Conservation (phyloP, 2,329 filamentous ascomycete species). For the Zasmidium angulare region DNA sequence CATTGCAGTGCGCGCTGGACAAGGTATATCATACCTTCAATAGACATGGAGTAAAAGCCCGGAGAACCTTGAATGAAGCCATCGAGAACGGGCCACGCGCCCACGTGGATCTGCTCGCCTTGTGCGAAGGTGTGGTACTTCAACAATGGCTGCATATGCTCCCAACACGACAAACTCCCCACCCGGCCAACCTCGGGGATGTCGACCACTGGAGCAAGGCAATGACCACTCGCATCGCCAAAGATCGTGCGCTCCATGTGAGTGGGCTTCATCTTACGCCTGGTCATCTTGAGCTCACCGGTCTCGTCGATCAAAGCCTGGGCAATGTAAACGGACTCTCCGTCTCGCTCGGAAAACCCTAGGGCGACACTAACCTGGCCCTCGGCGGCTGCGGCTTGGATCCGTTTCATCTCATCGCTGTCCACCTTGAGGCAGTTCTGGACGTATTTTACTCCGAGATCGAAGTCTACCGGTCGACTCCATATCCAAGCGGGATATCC, state of each 20-base stretch:
- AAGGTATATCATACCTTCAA: slow-evolving; percentile 29
- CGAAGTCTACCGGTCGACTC: slow-evolving; percentile 45
- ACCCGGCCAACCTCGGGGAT: slow-evolving; percentile 34
- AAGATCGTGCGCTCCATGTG: slow-evolving; percentile 47
- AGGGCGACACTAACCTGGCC: slow-evolving; percentile 39
- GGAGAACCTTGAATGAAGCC: slow-evolving; percentile 30
- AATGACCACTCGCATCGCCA: slow-evolving; percentile 39
- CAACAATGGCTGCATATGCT: slow-evolving; percentile 44
- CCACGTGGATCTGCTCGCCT: slow-evolving; percentile 42
- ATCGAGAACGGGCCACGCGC: slow-evolving; percentile 43
- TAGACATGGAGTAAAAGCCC: slow-evolving; percentile 39
- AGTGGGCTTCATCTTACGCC: slow-evolving; percentile 45
- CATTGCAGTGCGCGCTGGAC: neutral
- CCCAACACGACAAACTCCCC: slow-evolving; percentile 41
- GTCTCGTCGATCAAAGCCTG: slow-evolving; percentile 39
- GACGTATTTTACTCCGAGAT: slow-evolving; percentile 43
- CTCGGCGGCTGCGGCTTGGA: slow-evolving; percentile 38
- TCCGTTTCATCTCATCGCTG: slow-evolving; percentile 45
- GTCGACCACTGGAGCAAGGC: slow-evolving; percentile 38
- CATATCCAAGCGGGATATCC: slow-evolving; percentile 49
- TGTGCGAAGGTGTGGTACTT: slow-evolving; percentile 43
- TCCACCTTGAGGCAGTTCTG: slow-evolving; percentile 44
- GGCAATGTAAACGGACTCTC: slow-evolving; percentile 42
- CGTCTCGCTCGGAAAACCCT: slow-evolving; percentile 42
- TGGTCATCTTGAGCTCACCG: slow-evolving; percentile 38